Percentiles rank a stretch among this genome's conserved stretches.
Conservation (phyloP, 805 yeast genomes). For the Ogataea wickerhamii region DNA sequence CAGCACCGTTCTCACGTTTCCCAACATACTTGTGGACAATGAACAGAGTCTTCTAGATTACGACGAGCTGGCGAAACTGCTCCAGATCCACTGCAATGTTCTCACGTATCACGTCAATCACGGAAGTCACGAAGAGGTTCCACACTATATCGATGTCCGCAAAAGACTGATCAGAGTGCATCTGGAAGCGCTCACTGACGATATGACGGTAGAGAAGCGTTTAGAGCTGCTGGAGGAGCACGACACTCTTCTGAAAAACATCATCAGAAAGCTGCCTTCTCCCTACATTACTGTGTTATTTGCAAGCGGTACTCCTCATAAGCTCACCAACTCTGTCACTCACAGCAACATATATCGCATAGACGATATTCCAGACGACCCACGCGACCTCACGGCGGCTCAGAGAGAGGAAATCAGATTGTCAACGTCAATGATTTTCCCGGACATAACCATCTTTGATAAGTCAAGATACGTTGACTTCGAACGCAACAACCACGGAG, state of each 20-base stretch:
- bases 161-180: slow-evolving; percentile 61
- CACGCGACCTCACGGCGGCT: slow-evolving; percentile 31
- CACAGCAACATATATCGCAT: slow-evolving; percentile 14
- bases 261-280: slow-evolving; percentile 68
- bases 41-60: slow-evolving; percentile 38
- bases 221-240: slow-evolving; percentile 16
- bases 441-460: slow-evolving; percentile 50
- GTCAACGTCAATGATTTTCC: slow-evolving; percentile 44
- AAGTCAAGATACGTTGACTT: slow-evolving; percentile 46
- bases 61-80: slow-evolving; percentile 38
- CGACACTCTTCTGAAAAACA: slow-evolving; percentile 42
- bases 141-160: slow-evolving; percentile 57
- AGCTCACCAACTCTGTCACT: slow-evolving; percentile 17
- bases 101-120: slow-evolving; percentile 37
- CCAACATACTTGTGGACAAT: slow-evolving; percentile 38
- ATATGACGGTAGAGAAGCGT: slow-evolving; percentile 40
- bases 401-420: slow-evolving; percentile 21
- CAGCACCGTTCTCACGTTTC: slow-evolving; percentile 60
- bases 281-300: slow-evolving; percentile 64
- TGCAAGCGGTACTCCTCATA: slow-evolving; percentile 39
- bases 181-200: slow-evolving; percentile 46
- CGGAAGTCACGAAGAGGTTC: slow-evolving; percentile 42
- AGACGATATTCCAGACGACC: slow-evolving; percentile 33
- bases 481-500: slow-evolving; percentile 49
- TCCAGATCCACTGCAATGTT: slow-evolving; percentile 52